Evolutionary conservation across 805 yeast genomes (phyloP), one percentile per base, ranked within the genome.

Genomic region (Lachancea meyersii): DNA sequence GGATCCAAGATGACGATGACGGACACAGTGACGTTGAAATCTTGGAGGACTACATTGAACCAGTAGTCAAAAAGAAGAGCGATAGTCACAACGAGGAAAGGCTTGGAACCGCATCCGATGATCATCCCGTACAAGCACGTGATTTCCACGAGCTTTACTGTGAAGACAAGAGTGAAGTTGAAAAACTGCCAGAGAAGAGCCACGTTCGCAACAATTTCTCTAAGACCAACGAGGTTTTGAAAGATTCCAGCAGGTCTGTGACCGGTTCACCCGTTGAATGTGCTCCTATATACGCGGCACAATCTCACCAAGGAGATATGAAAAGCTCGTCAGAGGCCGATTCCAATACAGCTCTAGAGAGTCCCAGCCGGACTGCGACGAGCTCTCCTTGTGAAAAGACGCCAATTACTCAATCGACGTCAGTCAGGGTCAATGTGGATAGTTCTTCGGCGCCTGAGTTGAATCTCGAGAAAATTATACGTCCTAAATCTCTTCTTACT

Each of bases 21-120:
- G 52, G 53, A 21, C 60, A 58, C 26, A 60, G 53, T 17, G 62
- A 55, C 40, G 43, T 61, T 35, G 64, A 61, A 45, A 61, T 60
- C 4, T 51, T 60, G n/a, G 62, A 60, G 40, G 43, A 53, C 39
- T 38, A 30, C 16, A 18, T 19, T 13, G 43, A 32, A 32, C 38
- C 23, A 30, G 5, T n/a, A 9, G 35, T 5, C 5, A 28, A 26
- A 4, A 35, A 19, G 9, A 9, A 27, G 18, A 20, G 7, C 8
- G 26, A 13, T 16, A 28, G 11, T 28, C 11, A 27, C 5, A 13
- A n/a, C 4, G 26, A 28, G 17, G n/a, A 16, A 7, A n/a, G 6
- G 17, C 5, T 6, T 28, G 31, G 13, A n/a, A 28, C n/a, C n/a
- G n/a, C n/a, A n/a, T n/a, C n/a, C n/a, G n/a, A n/a, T n/a, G n/a